These are phyloP conservation scores for Mitragyna speciosa DNA, from an alignment of 257 asterid species.

Conservation along the genomic window DNA sequence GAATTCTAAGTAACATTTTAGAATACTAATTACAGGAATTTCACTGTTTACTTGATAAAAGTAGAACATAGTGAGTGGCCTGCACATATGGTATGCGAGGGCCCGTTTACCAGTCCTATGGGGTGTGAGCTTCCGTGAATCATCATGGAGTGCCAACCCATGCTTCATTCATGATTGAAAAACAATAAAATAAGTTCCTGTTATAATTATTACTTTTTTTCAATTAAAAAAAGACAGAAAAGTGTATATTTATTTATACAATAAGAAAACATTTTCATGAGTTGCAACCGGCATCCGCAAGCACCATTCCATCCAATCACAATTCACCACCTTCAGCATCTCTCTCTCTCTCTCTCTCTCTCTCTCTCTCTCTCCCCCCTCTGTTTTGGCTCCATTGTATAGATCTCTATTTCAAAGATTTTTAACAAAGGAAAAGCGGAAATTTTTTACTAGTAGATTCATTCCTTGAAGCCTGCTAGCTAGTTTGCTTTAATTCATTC, in stretches of 20 bases:
- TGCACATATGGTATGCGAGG: conserved; percentile 35
- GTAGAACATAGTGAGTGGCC: conserved; percentile 32
- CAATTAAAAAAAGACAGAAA: neutral
- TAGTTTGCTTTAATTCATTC: conserved; percentile 20
- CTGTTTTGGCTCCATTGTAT: conserved; percentile 17
- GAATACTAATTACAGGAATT: neutral
- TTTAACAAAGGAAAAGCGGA: neutral
- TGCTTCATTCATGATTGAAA: conserved; percentile 23
- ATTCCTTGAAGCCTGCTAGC: conserved; percentile 43
- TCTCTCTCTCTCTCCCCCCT: conserved; percentile 22
- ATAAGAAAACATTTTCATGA: conserved; percentile 39
- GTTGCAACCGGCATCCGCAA: conserved; percentile 60
- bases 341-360: conserved; percentile 26
- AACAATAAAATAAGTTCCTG: neutral
- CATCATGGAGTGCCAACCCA: conserved; percentile 46
- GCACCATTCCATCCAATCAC: conserved; percentile 77
- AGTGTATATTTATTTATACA: conserved; percentile 2
- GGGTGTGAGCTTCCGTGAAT: conserved; percentile 32
- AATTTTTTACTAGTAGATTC: conserved; percentile 31
- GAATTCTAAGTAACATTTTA: neutral
- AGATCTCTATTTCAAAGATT: conserved; percentile 32
- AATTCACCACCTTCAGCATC: conserved; percentile 47
- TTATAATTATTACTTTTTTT: neutral
- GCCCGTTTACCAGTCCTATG: conserved; percentile 42
- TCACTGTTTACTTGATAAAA: neutral